Evolutionary conservation across 2,329 filamentous ascomycete genomes (phyloP).

Genomic region (Pyricularia grisea): DNA sequence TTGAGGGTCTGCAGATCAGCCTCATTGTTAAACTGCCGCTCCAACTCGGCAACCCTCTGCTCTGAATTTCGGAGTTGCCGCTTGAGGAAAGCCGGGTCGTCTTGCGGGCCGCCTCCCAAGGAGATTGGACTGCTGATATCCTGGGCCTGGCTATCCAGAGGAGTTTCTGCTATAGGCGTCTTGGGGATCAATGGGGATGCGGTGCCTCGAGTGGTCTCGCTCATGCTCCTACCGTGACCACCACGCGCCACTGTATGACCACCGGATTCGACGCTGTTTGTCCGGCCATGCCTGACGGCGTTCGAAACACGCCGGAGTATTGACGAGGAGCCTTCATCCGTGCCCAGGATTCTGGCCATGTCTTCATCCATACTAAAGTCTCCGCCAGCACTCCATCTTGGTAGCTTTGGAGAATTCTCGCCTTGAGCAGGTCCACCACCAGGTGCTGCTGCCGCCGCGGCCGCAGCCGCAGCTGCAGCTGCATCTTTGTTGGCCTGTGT

Average conservation of each 20-base stretch:
- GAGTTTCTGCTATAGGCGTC: slow-evolving; percentile 49
- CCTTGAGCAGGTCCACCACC: slow-evolving; percentile 26
- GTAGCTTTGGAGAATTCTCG: slow-evolving; percentile 51
- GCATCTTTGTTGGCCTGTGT: neutral
- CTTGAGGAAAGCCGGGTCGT: slow-evolving; percentile 60
- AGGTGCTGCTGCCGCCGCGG: too few species aligned
- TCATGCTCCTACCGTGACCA: slow-evolving; percentile 52
- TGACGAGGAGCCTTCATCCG: slow-evolving; percentile 67
- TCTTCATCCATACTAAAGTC: slow-evolving; percentile 96
- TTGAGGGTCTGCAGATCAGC: slow-evolving; percentile 67
- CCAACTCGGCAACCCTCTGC: slow-evolving; percentile 76
- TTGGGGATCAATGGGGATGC: slow-evolving; percentile 62
- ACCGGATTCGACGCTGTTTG: slow-evolving; percentile 62
- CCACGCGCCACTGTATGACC: slow-evolving; percentile 27
- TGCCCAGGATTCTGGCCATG: slow-evolving; percentile 77
- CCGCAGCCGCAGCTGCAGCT: too few species aligned
- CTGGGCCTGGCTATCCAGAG: slow-evolving; percentile 31
- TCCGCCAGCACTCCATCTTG: slow-evolving; percentile 68
- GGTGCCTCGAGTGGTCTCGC: slow-evolving; percentile 56
- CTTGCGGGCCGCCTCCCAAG: slow-evolving; percentile 40
- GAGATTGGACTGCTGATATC: slow-evolving; percentile 67
- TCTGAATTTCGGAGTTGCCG: slow-evolving; percentile 74
- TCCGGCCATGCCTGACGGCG: slow-evolving; percentile 85
- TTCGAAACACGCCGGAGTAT: slow-evolving; percentile 87
- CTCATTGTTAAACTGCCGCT: slow-evolving; percentile 62